Percentiles rank a stretch among this genome's conserved stretches.
Evolutionary conservation across 139 green algal genomes (phyloP).

Genomic region (Chlorella sp.): DNA sequence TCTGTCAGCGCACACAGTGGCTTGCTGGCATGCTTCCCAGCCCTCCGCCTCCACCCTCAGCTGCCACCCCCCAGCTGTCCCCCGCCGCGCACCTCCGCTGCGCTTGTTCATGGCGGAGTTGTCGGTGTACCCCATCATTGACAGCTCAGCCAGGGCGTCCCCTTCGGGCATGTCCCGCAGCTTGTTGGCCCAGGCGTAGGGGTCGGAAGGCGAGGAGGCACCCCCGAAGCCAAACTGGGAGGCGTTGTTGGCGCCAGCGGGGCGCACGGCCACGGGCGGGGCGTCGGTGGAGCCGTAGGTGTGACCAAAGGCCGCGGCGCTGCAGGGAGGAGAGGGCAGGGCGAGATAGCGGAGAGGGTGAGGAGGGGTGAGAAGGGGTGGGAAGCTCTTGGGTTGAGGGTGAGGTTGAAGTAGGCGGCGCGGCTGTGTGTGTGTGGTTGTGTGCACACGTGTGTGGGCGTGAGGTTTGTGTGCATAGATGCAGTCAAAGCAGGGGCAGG

Average conservation of each 20-base stretch:
- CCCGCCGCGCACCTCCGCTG: neutral
- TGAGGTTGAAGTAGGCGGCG: neutral
- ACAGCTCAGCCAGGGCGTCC: slow-evolving; percentile 49
- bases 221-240: too few relatives aligned
- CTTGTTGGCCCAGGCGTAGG: slow-evolving; percentile 66
- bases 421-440: neutral
- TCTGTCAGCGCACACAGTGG: too few relatives aligned
- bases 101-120: neutral
- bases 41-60: neutral
- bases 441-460: neutral
- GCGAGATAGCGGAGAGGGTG: neutral
- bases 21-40: too few relatives aligned
- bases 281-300: slow-evolving; percentile 3
- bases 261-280: neutral
- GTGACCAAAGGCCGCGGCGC: slow-evolving; percentile 32
- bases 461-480: neutral
- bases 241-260: neutral
- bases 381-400: too few relatives aligned
- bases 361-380: neutral
- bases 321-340: neutral
- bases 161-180: slow-evolving; percentile 64
- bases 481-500: neutral
- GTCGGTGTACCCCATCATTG: slow-evolving; percentile 46
- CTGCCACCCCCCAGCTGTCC: slow-evolving; percentile 23
- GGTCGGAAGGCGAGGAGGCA: slow-evolving; percentile 9